phyloP scores from a whole-genome alignment of 176 grass and related monocot species.

The Thalia dealbata region DNA sequence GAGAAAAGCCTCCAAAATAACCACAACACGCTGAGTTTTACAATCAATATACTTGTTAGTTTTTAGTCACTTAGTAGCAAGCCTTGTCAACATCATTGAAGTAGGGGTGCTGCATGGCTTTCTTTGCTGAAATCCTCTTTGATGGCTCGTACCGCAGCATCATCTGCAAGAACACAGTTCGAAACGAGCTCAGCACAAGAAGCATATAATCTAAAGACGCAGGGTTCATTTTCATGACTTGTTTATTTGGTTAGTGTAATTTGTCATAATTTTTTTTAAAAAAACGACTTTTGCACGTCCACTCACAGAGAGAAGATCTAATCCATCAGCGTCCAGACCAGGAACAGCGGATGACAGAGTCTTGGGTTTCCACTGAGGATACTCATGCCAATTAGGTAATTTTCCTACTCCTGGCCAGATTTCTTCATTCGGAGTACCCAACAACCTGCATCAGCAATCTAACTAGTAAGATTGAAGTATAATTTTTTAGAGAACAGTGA shows the following conservation, averaged over 20 bases:
- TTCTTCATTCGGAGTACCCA: slow-evolving; percentile 83
- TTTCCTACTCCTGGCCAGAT: slow-evolving; percentile 82
- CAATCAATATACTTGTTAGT: background rate
- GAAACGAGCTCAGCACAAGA: background rate
- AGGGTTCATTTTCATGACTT: background rate
- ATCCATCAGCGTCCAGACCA: slow-evolving; percentile 42
- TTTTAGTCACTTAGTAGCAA: slow-evolving; percentile 27
- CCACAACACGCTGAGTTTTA: too few species aligned
- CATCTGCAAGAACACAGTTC: slow-evolving; percentile 35
- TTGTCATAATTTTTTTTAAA: too few species aligned
- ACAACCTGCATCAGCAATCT: slow-evolving; percentile 34
- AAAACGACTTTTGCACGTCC: background rate
- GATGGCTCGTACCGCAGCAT: slow-evolving; percentile 70
- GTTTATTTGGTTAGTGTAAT: too few species aligned
- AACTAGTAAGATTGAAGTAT: background rate
- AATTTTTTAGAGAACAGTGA: too few species aligned
- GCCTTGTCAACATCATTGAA: slow-evolving; percentile 58
- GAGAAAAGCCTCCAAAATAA: background rate
- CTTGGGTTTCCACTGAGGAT: slow-evolving; percentile 75
- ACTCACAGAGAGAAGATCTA: slow-evolving; percentile 74
- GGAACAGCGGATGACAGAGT: slow-evolving; percentile 38
- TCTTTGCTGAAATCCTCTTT: slow-evolving; percentile 71
- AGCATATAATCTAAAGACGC: background rate
- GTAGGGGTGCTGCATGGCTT: slow-evolving; percentile 68
- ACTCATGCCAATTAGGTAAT: slow-evolving; percentile 78